These are phyloP conservation scores for Citrullus mucosospermus DNA, from an alignment of 306 rosid species.

Conservation along the genomic window DNA sequence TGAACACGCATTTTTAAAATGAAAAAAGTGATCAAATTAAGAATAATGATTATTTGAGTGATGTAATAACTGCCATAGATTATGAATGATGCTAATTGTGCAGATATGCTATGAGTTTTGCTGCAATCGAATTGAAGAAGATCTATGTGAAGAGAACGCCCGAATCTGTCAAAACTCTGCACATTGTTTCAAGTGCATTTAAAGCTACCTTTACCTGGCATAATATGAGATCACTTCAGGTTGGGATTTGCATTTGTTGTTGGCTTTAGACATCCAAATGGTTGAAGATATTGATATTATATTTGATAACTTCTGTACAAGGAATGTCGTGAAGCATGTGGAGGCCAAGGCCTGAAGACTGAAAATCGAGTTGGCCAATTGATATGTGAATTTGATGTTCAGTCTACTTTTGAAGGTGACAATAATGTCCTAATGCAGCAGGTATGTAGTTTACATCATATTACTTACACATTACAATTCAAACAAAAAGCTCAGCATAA, in stretches of 20 bases:
- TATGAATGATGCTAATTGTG: slow-evolving; percentile 1
- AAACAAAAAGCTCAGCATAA: neutral
- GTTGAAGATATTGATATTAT: neutral
- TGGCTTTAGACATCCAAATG: neutral
- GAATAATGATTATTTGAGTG: neutral
- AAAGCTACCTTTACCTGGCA: slow-evolving; percentile 86
- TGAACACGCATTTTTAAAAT: neutral
- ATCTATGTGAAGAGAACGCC: slow-evolving; percentile 62
- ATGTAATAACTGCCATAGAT: neutral
- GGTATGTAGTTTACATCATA: slow-evolving; percentile 27
- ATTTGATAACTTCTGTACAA: slow-evolving; percentile 16
- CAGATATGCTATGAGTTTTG: slow-evolving; percentile 86
- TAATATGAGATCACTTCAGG: slow-evolving; percentile 86
- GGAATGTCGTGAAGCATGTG: slow-evolving; percentile 98
- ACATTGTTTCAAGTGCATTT: slow-evolving; percentile 82
- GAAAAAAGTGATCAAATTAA: neutral
- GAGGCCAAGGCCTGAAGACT: slow-evolving; percentile 84
- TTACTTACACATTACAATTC: no score
- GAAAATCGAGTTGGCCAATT: slow-evolving; percentile 76
- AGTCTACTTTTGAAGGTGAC: slow-evolving; percentile 97
- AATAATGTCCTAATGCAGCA: slow-evolving; percentile 97
- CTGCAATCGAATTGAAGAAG: slow-evolving; percentile 56
- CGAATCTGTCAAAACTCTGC: slow-evolving; percentile 53
- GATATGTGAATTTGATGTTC: slow-evolving; percentile 77
- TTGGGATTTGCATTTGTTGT: slow-evolving; percentile 13